Evolutionary conservation across 2,329 filamentous ascomycete genomes (phyloP), one percentile per base, ranked within the genome.

Genomic region (Chaetothyriales sp.): DNA sequence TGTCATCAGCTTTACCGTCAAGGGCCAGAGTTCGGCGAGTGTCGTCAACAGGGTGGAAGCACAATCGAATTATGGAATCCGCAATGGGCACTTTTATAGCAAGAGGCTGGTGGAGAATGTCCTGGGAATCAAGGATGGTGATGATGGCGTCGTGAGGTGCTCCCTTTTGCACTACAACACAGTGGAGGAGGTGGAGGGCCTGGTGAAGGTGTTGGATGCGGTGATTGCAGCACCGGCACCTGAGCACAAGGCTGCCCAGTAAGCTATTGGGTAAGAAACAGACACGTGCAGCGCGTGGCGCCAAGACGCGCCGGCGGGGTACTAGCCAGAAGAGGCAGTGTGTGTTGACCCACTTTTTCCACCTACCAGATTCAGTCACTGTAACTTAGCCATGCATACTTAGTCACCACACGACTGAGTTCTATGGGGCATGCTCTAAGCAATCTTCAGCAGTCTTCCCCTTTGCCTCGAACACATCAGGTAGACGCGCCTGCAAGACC

Each of bases 131-230:
- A 46, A 50, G 20, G 70, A 74, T 25, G 71, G 81, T 51, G 70
- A 75, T 7, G 75, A 85, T 58, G 84, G 82, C 0, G 77, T 86
- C 7, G 74, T 84, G 4, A 73, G 84, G 56, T 79, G 86, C n/a
- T 85, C 81, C 60, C 73, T 86, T 71, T 75, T 83, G 51, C 83
- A 86, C 65, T 87, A 87, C 62, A 87, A 87, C 60, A 85, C 81
- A 2, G 62, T 52, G 28, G 59, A 61, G 25, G 60, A 62, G 47
- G 60, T 61, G 2, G 47, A 58, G 33, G 60, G 60, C 6, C 47
- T 62, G 47, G 55, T 61, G 18, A 54, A 60, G 43, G 56, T 62
- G 18, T 43, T 62, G 48, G 57, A 61, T 29, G 52, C 58, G 47
- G 56, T 62, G n/a, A 60, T 61, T 49, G 51, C 51, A 22, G 54